These are phyloP conservation scores for Termitomyces sp. DNA, from an alignment of 768 basidiomycete species.

Conservation along the genomic window DNA sequence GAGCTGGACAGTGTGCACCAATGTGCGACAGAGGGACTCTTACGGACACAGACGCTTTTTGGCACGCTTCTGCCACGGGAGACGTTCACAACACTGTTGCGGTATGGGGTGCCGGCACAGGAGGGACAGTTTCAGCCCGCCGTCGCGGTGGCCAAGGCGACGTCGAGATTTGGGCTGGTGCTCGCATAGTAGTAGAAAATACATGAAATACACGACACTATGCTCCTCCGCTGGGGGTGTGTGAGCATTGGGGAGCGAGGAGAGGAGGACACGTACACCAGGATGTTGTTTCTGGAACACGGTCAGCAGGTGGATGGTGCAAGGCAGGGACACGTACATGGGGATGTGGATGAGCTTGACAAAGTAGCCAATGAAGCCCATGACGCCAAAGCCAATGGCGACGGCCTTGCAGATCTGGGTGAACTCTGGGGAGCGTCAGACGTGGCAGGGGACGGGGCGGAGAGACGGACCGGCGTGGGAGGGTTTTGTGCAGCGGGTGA, in stretches of 20 bases:
- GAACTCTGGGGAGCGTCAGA: conserved; percentile 59
- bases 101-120: conserved; percentile 43
- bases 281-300: conserved; percentile 89
- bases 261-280: conserved; percentile 67
- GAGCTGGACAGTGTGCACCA: conserved; percentile 6
- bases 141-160: conserved; percentile 62
- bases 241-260: conserved; percentile 15
- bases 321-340: conserved; percentile 58
- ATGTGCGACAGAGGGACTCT: conserved; percentile 37
- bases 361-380: conserved; percentile 99
- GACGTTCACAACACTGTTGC: conserved; percentile 39
- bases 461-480: conserved; percentile 76
- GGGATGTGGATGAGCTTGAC: conserved; percentile 98
- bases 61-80: conserved; percentile 49
- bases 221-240: conserved; percentile 62
- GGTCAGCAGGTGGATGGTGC: conserved; percentile 9
- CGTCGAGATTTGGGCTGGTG: conserved; percentile 69
- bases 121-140: conserved; percentile 54
- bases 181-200: conserved; percentile 23
- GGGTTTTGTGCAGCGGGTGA: conserved; percentile 97
- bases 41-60: conserved; percentile 57
- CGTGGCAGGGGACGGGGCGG: not conserved
- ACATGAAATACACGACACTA: conserved; percentile 27
- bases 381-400: conserved; percentile 94
- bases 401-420: conserved; percentile 93